phyloP scores from a whole-genome alignment of 2,329 filamentous ascomycete species.

The Coniosporium tulheliwenetii region DNA sequence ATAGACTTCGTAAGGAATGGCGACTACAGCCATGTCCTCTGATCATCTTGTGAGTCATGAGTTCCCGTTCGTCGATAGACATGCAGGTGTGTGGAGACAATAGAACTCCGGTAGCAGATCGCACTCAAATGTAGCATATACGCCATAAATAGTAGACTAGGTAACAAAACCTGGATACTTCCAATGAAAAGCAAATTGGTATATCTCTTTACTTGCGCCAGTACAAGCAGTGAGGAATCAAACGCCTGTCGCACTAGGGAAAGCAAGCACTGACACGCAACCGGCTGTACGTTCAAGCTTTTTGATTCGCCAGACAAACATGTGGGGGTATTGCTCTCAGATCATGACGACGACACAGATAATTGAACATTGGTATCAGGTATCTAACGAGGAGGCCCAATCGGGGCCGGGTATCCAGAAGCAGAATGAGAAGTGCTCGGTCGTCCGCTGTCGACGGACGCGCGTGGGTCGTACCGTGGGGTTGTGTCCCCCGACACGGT shows the following conservation, averaged over 20 bases:
- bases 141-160: not conserved
- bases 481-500: conserved; percentile 19
- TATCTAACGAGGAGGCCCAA: conserved; percentile 18
- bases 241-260: not conserved
- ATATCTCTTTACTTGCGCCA: not conserved
- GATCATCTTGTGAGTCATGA: too few relatives aligned
- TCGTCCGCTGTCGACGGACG: conserved; percentile 4
- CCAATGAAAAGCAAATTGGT: not conserved
- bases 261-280: not conserved
- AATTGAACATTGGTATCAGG: too few relatives aligned
- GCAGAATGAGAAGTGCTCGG: conserved; percentile 2
- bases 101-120: too few relatives aligned
- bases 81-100: too few relatives aligned
- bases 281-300: not conserved
- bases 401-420: conserved; percentile 23
- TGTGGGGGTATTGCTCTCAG: not conserved
- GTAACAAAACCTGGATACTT: not conserved
- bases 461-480: conserved; percentile 15
- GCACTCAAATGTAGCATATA: too few relatives aligned
- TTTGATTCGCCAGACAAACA: not conserved
- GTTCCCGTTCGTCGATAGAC: too few relatives aligned
- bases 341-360: conserved; percentile 1
- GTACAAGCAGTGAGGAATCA: not conserved
- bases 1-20: not conserved
- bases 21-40: too few relatives aligned